Conservation (phyloP, 78 protist genomes). For the Capsaspora owczarzaki region DNA sequence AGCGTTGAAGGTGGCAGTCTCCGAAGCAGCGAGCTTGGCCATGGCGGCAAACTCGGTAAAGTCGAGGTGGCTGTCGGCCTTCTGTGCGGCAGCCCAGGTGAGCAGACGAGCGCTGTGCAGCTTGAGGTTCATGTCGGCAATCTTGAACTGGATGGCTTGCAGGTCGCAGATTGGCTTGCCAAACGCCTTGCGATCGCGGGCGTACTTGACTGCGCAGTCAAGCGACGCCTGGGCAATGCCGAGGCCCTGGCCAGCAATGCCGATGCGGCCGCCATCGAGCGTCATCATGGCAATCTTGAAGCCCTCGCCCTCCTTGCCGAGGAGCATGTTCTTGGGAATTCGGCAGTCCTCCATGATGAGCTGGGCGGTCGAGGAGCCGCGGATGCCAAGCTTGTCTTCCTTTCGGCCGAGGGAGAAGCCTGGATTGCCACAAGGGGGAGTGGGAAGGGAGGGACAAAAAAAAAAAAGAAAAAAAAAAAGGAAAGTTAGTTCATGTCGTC, state of each 20-base stretch:
- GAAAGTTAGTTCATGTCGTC: no score
- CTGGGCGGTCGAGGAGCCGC: slow-evolving; percentile 83
- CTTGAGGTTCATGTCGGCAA: slow-evolving; percentile 69
- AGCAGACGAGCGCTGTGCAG: slow-evolving; percentile 76
- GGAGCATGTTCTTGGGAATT: slow-evolving; percentile 45
- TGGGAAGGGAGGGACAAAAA: no score
- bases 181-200: slow-evolving; percentile 72
- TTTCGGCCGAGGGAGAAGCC: slow-evolving; percentile 82
- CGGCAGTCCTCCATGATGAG: slow-evolving; percentile 64
- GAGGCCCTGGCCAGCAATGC: slow-evolving; percentile 90
- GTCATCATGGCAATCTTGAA: slow-evolving; percentile 88
- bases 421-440: no score
- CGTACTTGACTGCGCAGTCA: slow-evolving; percentile 76
- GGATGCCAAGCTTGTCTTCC: slow-evolving; percentile 49
- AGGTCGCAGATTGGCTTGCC: slow-evolving; percentile 24
- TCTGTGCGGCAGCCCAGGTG: slow-evolving; percentile 80
- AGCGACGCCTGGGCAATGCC: slow-evolving; percentile 92
- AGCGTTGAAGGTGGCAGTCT: slow-evolving; percentile 31
- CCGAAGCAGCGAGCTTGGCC: slow-evolving; percentile 84
- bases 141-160: not conserved
- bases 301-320: slow-evolving; percentile 80
- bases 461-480: no score
- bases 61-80: slow-evolving; percentile 42
- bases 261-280: slow-evolving; percentile 90
- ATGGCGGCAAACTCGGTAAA: slow-evolving; percentile 82